phyloP scores from a whole-genome alignment of 2,329 filamentous ascomycete species.

The Trichoderma breve region DNA sequence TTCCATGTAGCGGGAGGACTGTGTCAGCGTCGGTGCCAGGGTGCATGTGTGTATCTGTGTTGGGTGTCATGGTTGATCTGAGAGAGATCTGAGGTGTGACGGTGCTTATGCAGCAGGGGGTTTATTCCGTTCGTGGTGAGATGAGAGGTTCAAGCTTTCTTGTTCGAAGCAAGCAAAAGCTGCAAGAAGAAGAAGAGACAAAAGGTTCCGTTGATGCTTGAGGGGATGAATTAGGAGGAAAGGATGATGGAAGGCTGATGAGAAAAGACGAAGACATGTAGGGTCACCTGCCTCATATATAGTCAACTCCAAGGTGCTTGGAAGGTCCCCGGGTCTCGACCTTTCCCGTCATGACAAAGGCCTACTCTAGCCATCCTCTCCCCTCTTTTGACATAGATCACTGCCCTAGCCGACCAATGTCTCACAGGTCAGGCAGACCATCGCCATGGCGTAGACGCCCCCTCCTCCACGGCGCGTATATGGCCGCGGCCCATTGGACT shows the following conservation, averaged over 20 bases:
- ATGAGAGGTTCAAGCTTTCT: neutral
- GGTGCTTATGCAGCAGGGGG: neutral
- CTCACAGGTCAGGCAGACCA: neutral
- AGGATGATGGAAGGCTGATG: neutral
- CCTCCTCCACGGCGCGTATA: conserved; percentile 3
- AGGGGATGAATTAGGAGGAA: neutral
- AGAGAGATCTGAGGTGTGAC: neutral
- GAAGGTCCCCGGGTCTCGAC: neutral
- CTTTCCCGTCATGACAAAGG: neutral
- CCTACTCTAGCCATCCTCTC: neutral
- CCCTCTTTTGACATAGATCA: neutral
- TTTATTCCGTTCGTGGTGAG: neutral
- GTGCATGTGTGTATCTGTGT: neutral
- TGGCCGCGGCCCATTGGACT: neutral
- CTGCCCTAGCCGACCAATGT: neutral
- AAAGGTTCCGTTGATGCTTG: neutral
- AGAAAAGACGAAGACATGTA: neutral
- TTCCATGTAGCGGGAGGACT: neutral
- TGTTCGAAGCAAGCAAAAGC: neutral
- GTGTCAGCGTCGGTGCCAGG: neutral
- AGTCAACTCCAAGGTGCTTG: neutral
- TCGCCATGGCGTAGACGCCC: neutral
- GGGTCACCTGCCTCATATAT: neutral
- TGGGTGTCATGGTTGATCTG: neutral
- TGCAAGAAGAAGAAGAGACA: neutral